A percentile compares a stretch with the other conserved stretches of the same genome.
phyloP scores from a whole-genome alignment of 805 yeast species.

The Tetrapisispora arboricola region DNA sequence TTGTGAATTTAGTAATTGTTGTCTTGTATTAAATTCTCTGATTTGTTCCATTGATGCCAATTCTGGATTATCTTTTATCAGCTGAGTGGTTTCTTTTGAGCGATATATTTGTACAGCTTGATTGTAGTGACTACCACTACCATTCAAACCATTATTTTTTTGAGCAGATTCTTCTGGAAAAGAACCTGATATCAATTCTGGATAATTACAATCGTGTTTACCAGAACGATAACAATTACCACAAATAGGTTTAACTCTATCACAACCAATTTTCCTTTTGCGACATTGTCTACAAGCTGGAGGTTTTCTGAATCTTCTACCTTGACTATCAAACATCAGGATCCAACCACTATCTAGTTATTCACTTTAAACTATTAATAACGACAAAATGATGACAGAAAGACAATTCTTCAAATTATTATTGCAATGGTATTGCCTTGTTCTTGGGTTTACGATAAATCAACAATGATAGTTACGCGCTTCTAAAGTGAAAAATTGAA shows the following conservation, averaged over 20 bases:
- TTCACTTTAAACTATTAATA: no score
- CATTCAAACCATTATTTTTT: background rate
- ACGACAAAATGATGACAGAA: no score
- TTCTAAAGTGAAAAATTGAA: no score
- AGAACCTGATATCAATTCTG: conserved; percentile 9
- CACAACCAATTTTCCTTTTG: conserved; percentile 32
- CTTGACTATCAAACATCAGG: conserved; percentile 9
- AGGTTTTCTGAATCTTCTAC: conserved; percentile 12
- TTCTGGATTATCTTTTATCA: conserved; percentile 4
- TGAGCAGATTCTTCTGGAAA: conserved; percentile 16
- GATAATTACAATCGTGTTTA: conserved; percentile 22
- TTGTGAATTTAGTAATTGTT: conserved; percentile 18
- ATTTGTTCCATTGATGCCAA: conserved; percentile 20
- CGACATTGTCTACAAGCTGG: conserved; percentile 30
- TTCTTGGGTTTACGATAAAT: no score
- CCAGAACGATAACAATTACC: conserved; percentile 28
- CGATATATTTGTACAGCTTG: conserved; percentile 3
- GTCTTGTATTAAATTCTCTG: conserved; percentile 22
- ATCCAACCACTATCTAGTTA: no score
- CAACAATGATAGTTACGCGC: no score
- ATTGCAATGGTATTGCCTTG: no score
- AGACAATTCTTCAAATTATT: no score
- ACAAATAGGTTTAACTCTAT: conserved; percentile 35
- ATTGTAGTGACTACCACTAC: background rate
- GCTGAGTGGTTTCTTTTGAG: conserved; percentile 3